These are phyloP conservation scores for Allium fistulosum DNA, from an alignment of 106 monocot genomes.

Conservation along the genomic window DNA sequence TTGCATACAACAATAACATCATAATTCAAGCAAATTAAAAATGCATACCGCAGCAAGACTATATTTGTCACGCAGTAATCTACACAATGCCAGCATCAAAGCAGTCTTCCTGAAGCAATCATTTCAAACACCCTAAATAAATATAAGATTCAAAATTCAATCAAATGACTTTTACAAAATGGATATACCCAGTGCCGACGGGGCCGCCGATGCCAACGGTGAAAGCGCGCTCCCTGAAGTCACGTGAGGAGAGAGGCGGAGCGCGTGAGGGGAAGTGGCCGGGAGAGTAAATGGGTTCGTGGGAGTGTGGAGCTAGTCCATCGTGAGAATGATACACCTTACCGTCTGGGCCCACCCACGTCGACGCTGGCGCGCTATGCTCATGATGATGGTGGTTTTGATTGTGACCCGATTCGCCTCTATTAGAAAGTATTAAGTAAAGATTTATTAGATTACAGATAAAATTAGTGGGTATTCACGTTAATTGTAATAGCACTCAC, in stretches of 20 bases:
- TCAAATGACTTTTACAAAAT: background rate
- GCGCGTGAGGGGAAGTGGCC: constrained; percentile 67
- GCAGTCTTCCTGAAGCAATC: constrained; percentile 74
- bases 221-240: constrained; percentile 83
- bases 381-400: background rate
- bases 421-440: background rate
- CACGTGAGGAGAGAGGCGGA: constrained; percentile 35
- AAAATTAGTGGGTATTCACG: background rate
- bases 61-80: constrained; percentile 74
- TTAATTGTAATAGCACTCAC: background rate
- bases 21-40: background rate
- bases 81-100: constrained; percentile 87
- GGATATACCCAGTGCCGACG: constrained; percentile 75
- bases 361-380: background rate
- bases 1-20: too few species aligned
- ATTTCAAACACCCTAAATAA: background rate
- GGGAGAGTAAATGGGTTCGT: constrained; percentile 93
- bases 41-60: constrained; percentile 88
- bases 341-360: constrained; percentile 67
- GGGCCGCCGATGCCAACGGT: constrained; percentile 96
- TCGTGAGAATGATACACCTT: constrained; percentile 90
- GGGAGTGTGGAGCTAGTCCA: constrained; percentile 90
- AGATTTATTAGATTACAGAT: background rate
- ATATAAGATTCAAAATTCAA: background rate
- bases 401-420: background rate